A percentile compares a stretch with the other conserved stretches of the same genome.
phyloP scores from a whole-genome alignment of 2,329 filamentous ascomycete genomes.

The Thielaviopsis musarum region DNA sequence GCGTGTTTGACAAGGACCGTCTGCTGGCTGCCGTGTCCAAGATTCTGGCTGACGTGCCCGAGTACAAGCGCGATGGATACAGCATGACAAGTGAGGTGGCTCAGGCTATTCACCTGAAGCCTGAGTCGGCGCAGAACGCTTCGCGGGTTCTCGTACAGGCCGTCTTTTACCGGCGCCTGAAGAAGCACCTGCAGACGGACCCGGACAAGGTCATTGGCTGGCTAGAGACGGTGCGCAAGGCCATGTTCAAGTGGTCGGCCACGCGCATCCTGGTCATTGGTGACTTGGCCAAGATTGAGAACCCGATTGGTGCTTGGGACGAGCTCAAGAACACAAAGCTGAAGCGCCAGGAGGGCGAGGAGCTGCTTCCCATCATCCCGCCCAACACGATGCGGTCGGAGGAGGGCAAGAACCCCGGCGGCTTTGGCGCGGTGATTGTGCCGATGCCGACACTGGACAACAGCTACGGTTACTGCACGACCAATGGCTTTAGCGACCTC shows the following conservation, averaged over 20 bases:
- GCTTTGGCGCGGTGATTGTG: constrained; percentile 57
- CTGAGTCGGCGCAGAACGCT: constrained; percentile 58
- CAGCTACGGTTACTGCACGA: constrained; percentile 66
- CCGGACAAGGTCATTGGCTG: constrained; percentile 58
- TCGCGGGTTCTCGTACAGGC: constrained; percentile 73
- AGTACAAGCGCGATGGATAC: constrained; percentile 73
- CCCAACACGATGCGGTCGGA: constrained; percentile 55
- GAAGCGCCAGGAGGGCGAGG: constrained; percentile 24
- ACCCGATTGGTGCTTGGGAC: constrained; percentile 70
- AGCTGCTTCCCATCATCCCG: constrained; percentile 42
- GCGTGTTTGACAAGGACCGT: constrained; percentile 61
- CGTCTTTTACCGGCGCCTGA: constrained; percentile 71
- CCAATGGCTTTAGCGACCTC: constrained; percentile 58
- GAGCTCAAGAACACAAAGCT: constrained; percentile 17
- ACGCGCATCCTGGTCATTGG: constrained; percentile 73
- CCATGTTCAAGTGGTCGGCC: constrained; percentile 71
- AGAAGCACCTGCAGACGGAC: constrained; percentile 61
- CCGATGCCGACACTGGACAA: constrained; percentile 88
- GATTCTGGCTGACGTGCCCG: constrained; percentile 78
- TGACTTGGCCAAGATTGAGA: constrained; percentile 54
- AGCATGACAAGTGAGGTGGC: constrained; percentile 49
- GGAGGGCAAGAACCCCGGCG: constrained; percentile 59
- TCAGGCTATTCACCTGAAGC: constrained; percentile 64
- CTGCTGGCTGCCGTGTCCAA: constrained; percentile 55
- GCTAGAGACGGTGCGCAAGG: constrained; percentile 59